phyloP scores from a whole-genome alignment of 441 rosid species.

The Erodium chrysanthum region DNA sequence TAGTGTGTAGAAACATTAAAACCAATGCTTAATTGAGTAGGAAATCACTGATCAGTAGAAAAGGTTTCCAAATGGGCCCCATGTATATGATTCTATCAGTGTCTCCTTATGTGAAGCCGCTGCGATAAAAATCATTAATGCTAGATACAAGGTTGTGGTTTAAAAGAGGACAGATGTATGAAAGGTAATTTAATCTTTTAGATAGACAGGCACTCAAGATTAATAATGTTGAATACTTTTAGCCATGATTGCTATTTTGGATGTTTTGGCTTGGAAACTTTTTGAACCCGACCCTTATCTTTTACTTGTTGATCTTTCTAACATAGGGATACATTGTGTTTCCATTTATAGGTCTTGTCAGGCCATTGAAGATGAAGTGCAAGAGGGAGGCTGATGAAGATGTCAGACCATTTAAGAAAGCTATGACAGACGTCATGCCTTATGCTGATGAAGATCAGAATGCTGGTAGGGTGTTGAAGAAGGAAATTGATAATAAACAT shows the following conservation, averaged over 20 bases:
- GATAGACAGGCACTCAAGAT: not conserved
- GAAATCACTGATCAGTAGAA: not conserved
- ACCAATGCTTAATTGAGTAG: not conserved
- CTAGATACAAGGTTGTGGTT: not conserved
- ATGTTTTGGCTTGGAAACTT: not conserved
- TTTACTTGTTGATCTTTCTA: not conserved
- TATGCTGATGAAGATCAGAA: slow-evolving; percentile 8
- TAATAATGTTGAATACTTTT: not conserved
- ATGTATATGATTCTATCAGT: not conserved
- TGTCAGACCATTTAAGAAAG: slow-evolving; percentile 2
- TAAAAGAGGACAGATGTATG: not conserved
- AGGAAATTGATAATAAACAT: slow-evolving; percentile 6
- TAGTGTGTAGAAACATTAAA: not conserved
- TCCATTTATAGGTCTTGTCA: not conserved
- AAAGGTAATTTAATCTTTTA: not conserved
- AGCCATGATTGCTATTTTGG: not conserved
- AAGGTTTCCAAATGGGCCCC: not conserved
- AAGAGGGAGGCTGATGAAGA: not conserved
- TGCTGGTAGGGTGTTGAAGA: not conserved
- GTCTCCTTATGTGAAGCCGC: not conserved
- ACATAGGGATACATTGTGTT: not conserved
- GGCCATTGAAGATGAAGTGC: slow-evolving; percentile 3
- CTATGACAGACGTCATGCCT: not conserved
- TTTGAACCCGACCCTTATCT: not conserved
- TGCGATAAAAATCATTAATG: slow-evolving; percentile 1